These are phyloP conservation scores for Trichoderma koningiopsis DNA, from an alignment of 2,329 filamentous ascomycete genomes.

Conservation along the genomic window DNA sequence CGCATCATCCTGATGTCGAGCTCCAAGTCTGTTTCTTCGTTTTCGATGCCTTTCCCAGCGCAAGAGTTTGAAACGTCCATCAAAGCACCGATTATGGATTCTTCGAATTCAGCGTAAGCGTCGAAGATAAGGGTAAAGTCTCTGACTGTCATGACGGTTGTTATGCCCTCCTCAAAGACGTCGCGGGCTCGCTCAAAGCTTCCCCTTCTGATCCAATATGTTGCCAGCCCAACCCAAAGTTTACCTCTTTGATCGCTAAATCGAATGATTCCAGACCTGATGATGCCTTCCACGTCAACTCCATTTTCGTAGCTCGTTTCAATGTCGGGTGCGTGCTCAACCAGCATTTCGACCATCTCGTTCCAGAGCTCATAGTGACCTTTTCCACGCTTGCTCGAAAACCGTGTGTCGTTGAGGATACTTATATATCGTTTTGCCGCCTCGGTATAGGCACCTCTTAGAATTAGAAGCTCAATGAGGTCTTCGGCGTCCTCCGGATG, in stretches of 20 bases:
- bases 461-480: slow-evolving; percentile 84
- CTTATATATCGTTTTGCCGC: slow-evolving; percentile 90
- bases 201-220: slow-evolving; percentile 93
- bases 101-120: slow-evolving; percentile 94
- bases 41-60: slow-evolving; percentile 73
- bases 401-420: slow-evolving; percentile 85
- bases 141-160: slow-evolving; percentile 96
- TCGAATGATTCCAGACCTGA: slow-evolving; percentile 84
- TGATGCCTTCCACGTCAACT: slow-evolving; percentile 88
- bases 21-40: slow-evolving; percentile 88
- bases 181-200: slow-evolving; percentile 92
- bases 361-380: slow-evolving; percentile 97
- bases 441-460: slow-evolving; percentile 83
- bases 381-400: slow-evolving; percentile 90
- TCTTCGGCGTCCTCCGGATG: slow-evolving; percentile 95
- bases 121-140: slow-evolving; percentile 98
- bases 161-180: slow-evolving; percentile 93
- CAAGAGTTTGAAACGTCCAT: slow-evolving; percentile 85
- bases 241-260: slow-evolving; percentile 95
- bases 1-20: slow-evolving; percentile 96
- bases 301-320: slow-evolving; percentile 78
- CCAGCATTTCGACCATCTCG: slow-evolving; percentile 93
- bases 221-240: slow-evolving; percentile 90
- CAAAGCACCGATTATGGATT: slow-evolving; percentile 86
- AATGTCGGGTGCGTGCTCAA: slow-evolving; percentile 85